Percentiles rank a stretch among this genome's conserved stretches.
These are phyloP conservation scores for Amyloporia xantha DNA, from an alignment of 768 basidiomycete genomes.

Conservation along the genomic window DNA sequence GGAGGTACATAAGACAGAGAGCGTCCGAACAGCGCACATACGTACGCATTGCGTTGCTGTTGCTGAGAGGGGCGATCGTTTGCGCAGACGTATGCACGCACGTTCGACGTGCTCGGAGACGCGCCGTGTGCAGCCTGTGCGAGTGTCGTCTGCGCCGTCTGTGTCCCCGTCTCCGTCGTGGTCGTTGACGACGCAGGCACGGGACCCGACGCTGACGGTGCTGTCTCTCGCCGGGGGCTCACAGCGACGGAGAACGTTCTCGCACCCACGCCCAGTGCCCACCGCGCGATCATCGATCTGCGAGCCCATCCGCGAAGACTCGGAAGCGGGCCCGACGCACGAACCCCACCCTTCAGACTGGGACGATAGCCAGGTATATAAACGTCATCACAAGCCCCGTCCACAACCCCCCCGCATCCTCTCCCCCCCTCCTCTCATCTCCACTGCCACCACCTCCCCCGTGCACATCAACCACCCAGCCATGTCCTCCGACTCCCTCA, in stretches of 20 bases:
- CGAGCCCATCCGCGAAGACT: constrained; percentile 48
- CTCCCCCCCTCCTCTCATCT: constrained; percentile 56
- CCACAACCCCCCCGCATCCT: constrained; percentile 36
- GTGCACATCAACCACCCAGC: constrained; percentile 49
- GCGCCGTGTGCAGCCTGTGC: background rate
- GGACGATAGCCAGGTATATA: constrained; percentile 30
- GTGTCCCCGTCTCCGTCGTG: constrained; percentile 2
- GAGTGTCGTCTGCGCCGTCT: too few relatives aligned
- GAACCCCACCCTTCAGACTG: constrained; percentile 10
- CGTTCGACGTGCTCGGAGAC: constrained; percentile 1
- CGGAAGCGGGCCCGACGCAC: background rate
- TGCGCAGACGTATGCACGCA: constrained; percentile 1
- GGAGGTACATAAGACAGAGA: background rate
- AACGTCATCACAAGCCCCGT: constrained; percentile 60
- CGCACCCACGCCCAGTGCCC: background rate
- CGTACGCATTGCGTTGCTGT: too few relatives aligned
- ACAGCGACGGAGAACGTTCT: background rate
- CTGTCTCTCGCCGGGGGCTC: constrained; percentile 1
- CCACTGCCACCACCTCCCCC: constrained; percentile 57
- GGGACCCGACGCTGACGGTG: constrained; percentile 5
- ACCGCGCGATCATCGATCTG: constrained; percentile 25
- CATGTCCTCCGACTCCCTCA: constrained; percentile 36
- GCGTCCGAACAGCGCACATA: too few relatives aligned
- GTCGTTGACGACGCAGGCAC: constrained; percentile 6
- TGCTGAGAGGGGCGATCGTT: background rate